Conservation (phyloP, 1,139 yeast species). For the Geotrichum candidum region DNA sequence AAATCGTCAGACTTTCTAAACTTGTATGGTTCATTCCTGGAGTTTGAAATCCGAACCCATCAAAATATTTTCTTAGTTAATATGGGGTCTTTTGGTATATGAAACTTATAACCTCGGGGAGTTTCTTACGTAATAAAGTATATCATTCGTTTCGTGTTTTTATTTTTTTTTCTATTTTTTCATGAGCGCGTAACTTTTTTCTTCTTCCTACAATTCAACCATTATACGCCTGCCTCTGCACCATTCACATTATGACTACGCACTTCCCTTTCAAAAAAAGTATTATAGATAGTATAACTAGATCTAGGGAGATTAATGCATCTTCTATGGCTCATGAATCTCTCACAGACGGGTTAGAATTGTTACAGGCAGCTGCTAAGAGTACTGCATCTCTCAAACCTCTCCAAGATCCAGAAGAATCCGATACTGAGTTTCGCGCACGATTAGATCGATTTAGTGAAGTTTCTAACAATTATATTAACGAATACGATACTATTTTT, state of each 20-base stretch:
- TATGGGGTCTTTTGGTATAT: neutral
- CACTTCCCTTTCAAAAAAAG: neutral
- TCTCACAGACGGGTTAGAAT: neutral
- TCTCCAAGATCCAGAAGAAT: neutral
- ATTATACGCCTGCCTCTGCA: neutral
- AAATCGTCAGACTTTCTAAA: too few species aligned
- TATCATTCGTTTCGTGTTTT: neutral
- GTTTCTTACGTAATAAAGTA: neutral
- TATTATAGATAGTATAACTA: too few species aligned
- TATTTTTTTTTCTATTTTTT: too few species aligned
- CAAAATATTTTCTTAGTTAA: too few species aligned
- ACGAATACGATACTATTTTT: neutral
- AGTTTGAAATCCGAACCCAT: neutral
- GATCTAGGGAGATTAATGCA: neutral
- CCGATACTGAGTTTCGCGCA: neutral
- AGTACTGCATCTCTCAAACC: neutral
- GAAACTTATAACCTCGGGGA: neutral
- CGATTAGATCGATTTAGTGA: neutral
- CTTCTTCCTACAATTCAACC: neutral
- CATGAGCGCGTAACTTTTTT: neutral
- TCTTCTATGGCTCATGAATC: neutral
- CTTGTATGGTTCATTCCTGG: neutral
- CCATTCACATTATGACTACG: neutral
- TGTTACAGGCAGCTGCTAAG: neutral
- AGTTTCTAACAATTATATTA: neutral